Percentiles rank a stretch among this genome's conserved stretches.
Evolutionary conservation across 192 early-diverging fungal genomes (phyloP).

Genomic region (Umbelopsis ramanniana): DNA sequence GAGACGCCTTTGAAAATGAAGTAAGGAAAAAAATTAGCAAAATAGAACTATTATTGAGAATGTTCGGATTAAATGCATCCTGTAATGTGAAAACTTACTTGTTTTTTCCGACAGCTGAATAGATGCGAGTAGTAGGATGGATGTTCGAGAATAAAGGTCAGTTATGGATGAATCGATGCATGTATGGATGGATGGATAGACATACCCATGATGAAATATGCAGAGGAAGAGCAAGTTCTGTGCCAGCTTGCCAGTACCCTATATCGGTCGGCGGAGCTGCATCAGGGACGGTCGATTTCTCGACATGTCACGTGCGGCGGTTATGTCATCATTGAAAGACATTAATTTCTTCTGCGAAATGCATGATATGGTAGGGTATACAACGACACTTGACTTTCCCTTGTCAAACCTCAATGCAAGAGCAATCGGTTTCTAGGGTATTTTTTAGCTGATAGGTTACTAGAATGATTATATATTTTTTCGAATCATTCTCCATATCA

Average conservation of each 20-base stretch:
- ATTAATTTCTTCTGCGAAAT: too few species aligned
- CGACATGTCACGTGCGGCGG: neutral
- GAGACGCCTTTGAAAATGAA: slow-evolving; percentile 58
- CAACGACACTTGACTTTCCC: too few species aligned
- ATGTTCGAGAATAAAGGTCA: slow-evolving; percentile 1
- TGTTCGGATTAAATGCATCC: neutral
- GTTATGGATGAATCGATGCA: neutral
- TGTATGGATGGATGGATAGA: slow-evolving; percentile 13
- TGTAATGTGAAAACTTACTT: slow-evolving; percentile 49
- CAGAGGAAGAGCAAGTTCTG: slow-evolving; percentile 20
- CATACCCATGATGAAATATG: slow-evolving; percentile 35
- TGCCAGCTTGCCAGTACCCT: neutral
- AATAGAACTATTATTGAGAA: neutral
- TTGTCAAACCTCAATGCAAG: too few species aligned
- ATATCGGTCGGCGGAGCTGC: slow-evolving; percentile 1
- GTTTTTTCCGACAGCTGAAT: slow-evolving; percentile 74
- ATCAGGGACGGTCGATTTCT: neutral
- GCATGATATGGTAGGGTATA: too few species aligned
- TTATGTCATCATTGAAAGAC: neutral
- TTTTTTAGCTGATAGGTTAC: too few species aligned
- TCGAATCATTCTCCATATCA: too few species aligned
- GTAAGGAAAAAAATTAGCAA: neutral
- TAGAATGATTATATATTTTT: too few species aligned
- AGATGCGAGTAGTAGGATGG: slow-evolving; percentile 5
- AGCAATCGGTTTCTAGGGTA: too few species aligned